Base-by-base conservation (phyloP, 164 flowering plant genomes). In the Vitis riparia region DNA sequence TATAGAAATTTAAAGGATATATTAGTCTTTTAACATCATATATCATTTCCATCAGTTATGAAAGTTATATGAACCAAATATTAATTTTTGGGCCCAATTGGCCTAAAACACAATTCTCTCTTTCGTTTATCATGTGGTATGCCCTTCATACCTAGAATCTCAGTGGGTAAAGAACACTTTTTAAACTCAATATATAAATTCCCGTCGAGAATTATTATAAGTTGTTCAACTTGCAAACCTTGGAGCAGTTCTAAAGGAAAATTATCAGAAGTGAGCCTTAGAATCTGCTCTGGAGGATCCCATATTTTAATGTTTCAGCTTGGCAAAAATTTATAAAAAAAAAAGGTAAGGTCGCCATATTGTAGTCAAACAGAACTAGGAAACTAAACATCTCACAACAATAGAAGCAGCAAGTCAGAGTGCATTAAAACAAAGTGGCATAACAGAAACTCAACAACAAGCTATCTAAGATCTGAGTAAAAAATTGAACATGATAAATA, bases 171-270 rank as follows among this genome's bases (percentile, higher is more conserved):
- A 32, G 37, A 32, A 32, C 37, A 32, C 5, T 32, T 5, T 32
- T 32, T 32, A 32, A 32, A 32, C 37, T 32, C 37, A 32, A 3
- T 32, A 32, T 32, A 32, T 32, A 32, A 32, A 32, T 32, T 32
- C 37, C 37, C 37, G 1, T 32, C 37, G 1, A 19, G 19, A 19
- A 19, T 19, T 19, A 19, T 32, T 32, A 5, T 32, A 32, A 32
- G 6, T 32, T 44, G 29, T 61, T 59, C 56, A 52, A 37, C 37
- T 55, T 62, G 51, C 62, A 56, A 9, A 84, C 87, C 87, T 72
- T 70, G 50, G 64, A 79, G 9, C 56, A 81, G 71, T 69, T 84
- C 87, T 63, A 55, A 47, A 55, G 83, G 83, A 59, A 81, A 81
- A 68, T 76, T 65, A 12, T 48, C 23, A 65, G 73, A 14, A 47